phyloP scores from a whole-genome alignment of 2,329 filamentous ascomycete species.

The Clarireedia hainanense region DNA sequence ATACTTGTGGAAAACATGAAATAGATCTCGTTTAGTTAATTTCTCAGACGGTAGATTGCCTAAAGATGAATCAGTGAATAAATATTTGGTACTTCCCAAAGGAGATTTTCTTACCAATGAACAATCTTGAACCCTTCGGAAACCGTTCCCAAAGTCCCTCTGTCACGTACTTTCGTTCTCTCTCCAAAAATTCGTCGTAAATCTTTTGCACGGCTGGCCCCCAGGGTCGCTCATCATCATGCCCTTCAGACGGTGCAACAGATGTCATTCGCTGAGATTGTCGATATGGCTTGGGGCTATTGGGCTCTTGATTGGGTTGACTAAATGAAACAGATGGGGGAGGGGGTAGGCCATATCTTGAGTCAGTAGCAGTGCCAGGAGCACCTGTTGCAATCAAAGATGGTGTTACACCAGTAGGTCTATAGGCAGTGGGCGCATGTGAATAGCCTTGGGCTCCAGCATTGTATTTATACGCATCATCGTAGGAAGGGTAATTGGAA shows the following conservation, averaged over 20 bases:
- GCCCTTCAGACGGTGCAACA: slow-evolving; percentile 20
- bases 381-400: slow-evolving; percentile 27
- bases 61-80: slow-evolving; percentile 30
- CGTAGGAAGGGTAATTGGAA: slow-evolving; percentile 16
- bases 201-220: slow-evolving; percentile 50
- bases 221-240: slow-evolving; percentile 29
- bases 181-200: slow-evolving; percentile 65
- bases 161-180: slow-evolving; percentile 67
- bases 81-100: slow-evolving; percentile 21
- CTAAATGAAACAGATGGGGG: slow-evolving; percentile 28
- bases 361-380: slow-evolving; percentile 29
- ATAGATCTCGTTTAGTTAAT: slow-evolving; percentile 88
- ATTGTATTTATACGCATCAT: slow-evolving; percentile 29
- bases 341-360: slow-evolving; percentile 28
- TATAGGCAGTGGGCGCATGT: slow-evolving; percentile 24
- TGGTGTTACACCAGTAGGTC: slow-evolving; percentile 24
- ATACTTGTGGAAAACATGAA: slow-evolving; percentile 79
- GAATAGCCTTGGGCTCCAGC: slow-evolving; percentile 22
- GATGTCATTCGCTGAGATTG: slow-evolving; percentile 18
- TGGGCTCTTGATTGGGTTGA: slow-evolving; percentile 15
- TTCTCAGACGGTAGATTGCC: slow-evolving; percentile 90
- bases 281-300: slow-evolving; percentile 18
- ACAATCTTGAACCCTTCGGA: slow-evolving; percentile 67
- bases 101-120: slow-evolving; percentile 57
- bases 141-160: slow-evolving; percentile 79